phyloP scores from a whole-genome alignment of 1,284 basidiomycete genomes.

The Bondarzewia mesenterica region DNA sequence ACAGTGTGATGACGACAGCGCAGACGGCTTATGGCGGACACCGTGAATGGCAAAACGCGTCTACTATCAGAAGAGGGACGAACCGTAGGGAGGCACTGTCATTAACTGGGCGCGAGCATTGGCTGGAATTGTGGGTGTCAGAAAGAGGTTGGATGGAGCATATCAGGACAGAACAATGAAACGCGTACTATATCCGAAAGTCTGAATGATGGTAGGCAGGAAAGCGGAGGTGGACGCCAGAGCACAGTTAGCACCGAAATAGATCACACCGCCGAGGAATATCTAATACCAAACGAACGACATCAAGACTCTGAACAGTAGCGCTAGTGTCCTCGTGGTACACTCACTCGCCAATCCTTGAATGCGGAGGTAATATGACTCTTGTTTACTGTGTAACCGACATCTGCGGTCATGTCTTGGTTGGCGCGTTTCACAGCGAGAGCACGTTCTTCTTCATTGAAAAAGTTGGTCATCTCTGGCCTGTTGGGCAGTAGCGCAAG shows the following conservation, averaged over 20 bases:
- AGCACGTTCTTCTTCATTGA: slow-evolving; percentile 66
- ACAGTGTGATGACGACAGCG: slow-evolving; percentile 54
- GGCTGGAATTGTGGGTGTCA: slow-evolving; percentile 25
- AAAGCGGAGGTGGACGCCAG: slow-evolving; percentile 78
- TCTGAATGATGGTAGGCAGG: slow-evolving; percentile 76
- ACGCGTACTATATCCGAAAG: slow-evolving; percentile 50
- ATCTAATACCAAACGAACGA: slow-evolving; percentile 28
- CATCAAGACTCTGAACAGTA: background rate
- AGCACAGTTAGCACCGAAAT: slow-evolving; percentile 74
- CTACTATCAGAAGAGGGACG: too few relatives aligned
- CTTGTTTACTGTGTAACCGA: slow-evolving; percentile 59
- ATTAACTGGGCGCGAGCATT: slow-evolving; percentile 54
- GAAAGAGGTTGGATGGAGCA: background rate
- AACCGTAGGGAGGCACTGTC: too few relatives aligned
- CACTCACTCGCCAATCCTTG: slow-evolving; percentile 62
- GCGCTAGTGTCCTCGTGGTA: background rate
- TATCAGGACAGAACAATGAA: background rate
- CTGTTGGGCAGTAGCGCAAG: slow-evolving; percentile 66
- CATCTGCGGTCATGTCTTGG: slow-evolving; percentile 56
- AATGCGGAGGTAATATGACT: slow-evolving; percentile 61
- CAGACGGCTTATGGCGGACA: slow-evolving; percentile 69
- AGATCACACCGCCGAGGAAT: slow-evolving; percentile 58
- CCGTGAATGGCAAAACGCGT: too few relatives aligned
- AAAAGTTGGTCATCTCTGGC: slow-evolving; percentile 66
- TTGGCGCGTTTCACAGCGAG: slow-evolving; percentile 73